A percentile compares a stretch with the other conserved stretches of the same genome.
Evolutionary conservation across 352 stramenopile species (phyloP).

Genomic region (Phytophthora macrochlamydospora): DNA sequence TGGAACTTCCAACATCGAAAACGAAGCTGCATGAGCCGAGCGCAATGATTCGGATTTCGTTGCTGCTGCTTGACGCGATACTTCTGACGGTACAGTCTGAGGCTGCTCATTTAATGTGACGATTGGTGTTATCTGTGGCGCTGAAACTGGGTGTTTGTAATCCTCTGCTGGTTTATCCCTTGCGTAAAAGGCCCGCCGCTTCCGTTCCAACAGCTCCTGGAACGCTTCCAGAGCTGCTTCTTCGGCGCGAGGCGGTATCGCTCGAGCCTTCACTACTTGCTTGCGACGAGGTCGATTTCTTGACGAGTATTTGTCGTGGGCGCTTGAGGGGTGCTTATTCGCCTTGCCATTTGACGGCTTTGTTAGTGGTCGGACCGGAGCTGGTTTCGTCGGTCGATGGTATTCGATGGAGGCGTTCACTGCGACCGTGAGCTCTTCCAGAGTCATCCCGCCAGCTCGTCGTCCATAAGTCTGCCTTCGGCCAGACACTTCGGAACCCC

Average conservation of each 20-base stretch:
- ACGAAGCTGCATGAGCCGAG: not conserved
- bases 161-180: not conserved
- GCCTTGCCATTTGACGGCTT: not conserved
- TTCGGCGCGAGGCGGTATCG: not conserved
- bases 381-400: conserved; percentile 23
- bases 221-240: conserved; percentile 21
- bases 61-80: conserved; percentile 8
- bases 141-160: not conserved
- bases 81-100: conserved; percentile 12
- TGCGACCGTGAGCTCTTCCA: conserved; percentile 60
- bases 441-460: conserved; percentile 28
- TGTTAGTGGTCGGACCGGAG: not conserved
- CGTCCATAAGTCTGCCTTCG: not conserved
- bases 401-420: conserved; percentile 65
- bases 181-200: conserved; percentile 28
- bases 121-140: too few species aligned
- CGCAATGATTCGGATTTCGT: conserved; percentile 13
- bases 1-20: conserved; percentile 1
- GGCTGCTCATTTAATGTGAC: conserved; percentile 18
- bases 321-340: not conserved
- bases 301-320: not conserved
- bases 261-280: too few species aligned
- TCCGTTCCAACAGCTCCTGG: conserved; percentile 31
- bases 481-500: conserved; percentile 6
- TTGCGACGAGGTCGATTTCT: not conserved